These are phyloP conservation scores for Aureobasidium musti DNA, from an alignment of 2,329 filamentous ascomycete species.

Conservation along the genomic window DNA sequence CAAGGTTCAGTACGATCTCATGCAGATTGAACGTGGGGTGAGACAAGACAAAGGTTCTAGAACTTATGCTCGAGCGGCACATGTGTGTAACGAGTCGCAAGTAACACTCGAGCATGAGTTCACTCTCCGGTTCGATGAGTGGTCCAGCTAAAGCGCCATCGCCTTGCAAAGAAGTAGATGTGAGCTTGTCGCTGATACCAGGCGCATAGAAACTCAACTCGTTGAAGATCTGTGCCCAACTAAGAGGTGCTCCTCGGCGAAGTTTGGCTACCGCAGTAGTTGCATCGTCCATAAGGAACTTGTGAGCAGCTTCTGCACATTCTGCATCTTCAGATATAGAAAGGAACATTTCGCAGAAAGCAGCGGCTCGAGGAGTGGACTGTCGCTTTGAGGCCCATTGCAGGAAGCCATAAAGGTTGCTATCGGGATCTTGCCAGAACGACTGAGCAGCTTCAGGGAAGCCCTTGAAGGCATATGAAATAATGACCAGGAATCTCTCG, in stretches of 20 bases:
- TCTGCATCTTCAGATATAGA: slow-evolving; percentile 80
- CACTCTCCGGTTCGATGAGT: slow-evolving; percentile 86
- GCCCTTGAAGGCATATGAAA: slow-evolving; percentile 86
- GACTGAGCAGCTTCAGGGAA: slow-evolving; percentile 80
- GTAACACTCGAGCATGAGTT: slow-evolving; percentile 96
- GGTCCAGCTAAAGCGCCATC: slow-evolving; percentile 32
- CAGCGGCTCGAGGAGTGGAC: slow-evolving; percentile 92
- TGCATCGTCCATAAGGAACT: slow-evolving; percentile 85
- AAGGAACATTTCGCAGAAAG: slow-evolving; percentile 95
- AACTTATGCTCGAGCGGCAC: slow-evolving; percentile 69
- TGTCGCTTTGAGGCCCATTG: slow-evolving; percentile 96
- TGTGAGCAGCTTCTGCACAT: slow-evolving; percentile 81
- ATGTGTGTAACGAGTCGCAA: slow-evolving; percentile 84
- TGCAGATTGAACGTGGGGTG: slow-evolving; percentile 68
- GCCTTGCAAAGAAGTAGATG: slow-evolving; percentile 49
- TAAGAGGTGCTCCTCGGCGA: slow-evolving; percentile 79
- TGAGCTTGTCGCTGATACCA: slow-evolving; percentile 72
- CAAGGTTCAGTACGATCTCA: slow-evolving; percentile 74
- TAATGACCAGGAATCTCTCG: slow-evolving; percentile 88
- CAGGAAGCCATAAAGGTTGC: slow-evolving; percentile 90
- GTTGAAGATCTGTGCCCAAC: slow-evolving; percentile 89
- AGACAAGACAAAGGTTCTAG: slow-evolving; percentile 72
- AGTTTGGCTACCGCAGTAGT: slow-evolving; percentile 68
- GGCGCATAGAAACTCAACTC: slow-evolving; percentile 83
- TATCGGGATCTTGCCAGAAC: slow-evolving; percentile 91